Evolutionary conservation across 1,284 basidiomycete genomes (phyloP), one percentile per base, ranked within the genome.

Genomic region (Boletellus sp.): DNA sequence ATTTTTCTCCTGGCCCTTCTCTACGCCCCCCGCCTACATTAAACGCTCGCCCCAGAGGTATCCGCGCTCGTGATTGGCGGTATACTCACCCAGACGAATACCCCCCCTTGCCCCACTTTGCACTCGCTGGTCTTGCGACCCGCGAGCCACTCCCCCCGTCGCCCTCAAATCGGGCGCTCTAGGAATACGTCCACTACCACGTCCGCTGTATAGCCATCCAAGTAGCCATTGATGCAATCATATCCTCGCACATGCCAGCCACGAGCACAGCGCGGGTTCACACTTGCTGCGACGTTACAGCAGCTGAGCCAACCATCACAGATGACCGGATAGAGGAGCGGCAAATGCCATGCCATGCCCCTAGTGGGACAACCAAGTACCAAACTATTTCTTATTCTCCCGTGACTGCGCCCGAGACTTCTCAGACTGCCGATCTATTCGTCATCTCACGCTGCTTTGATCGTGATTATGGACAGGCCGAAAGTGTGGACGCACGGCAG

Each of bases 1-100:
- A 68, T 69, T 69, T 65, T 8, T 53, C 44, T 35, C 37, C 49
- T n/a, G 35, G 49, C 49, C 50, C 64, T 65, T 68, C 58, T 63
- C 58, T 66, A 43, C 62, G 56, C 65, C 66, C 55, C 53, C 50
- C 50, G 32, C 46, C 39, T 28, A 54, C 48, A 44, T 52, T 26
- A 32, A 48, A 50, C 41, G 28, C 44, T 45, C 35, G 46, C 49
- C 46, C 53, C 43, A 53, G 49, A 36, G 43, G n/a, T 40, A 47
- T 44, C 53, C 49, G 55, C 52, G 48, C 49, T 52, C 40, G 40
- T 22, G 3, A 22, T 22, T 22, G 22, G 22, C 22, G 22, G 22
- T 22, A 21, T 45, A 44, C 44, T 44, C 35, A 21, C 44, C 50
- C 49, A 47, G 51, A 36, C 50, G 35, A 38, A 52, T 51, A 40